These are phyloP conservation scores for Sclerotinia nivalis DNA, from an alignment of 2,329 filamentous ascomycete species.

Conservation along the genomic window DNA sequence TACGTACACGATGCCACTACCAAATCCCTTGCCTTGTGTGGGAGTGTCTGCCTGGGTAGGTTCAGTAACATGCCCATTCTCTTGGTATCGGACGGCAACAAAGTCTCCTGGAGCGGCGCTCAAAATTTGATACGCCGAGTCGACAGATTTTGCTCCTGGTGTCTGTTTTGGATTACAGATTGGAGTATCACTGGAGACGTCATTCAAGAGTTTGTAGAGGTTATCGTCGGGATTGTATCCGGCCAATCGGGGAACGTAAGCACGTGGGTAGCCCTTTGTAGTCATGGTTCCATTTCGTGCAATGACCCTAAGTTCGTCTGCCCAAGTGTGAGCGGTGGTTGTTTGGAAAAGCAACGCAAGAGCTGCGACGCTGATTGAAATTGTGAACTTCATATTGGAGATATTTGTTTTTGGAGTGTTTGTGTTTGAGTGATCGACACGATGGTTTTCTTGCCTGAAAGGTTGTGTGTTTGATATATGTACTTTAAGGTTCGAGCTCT, in stretches of 20 bases:
- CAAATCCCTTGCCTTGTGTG: constrained; percentile 53
- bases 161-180: constrained; percentile 7
- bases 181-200: background rate
- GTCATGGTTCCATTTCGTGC: constrained; percentile 70
- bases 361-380: constrained; percentile 24
- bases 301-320: constrained; percentile 73
- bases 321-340: constrained; percentile 59
- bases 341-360: constrained; percentile 30
- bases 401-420: constrained; percentile 20
- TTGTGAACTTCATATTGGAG: constrained; percentile 21
- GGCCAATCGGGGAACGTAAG: constrained; percentile 57
- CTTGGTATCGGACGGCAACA: constrained; percentile 67
- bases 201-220: constrained; percentile 3
- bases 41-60: constrained; percentile 48
- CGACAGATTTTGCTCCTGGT: background rate
- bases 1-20: constrained; percentile 71
- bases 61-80: constrained; percentile 74
- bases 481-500: constrained; percentile 15
- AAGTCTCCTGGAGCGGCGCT: constrained; percentile 59
- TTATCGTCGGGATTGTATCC: background rate
- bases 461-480: constrained; percentile 18
- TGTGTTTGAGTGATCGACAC: constrained; percentile 6
- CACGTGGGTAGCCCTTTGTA: constrained; percentile 71
- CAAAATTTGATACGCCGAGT: constrained; percentile 27
- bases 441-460: constrained; percentile 30